phyloP scores from a whole-genome alignment of 805 yeast species.

The Candida peoriensis region DNA sequence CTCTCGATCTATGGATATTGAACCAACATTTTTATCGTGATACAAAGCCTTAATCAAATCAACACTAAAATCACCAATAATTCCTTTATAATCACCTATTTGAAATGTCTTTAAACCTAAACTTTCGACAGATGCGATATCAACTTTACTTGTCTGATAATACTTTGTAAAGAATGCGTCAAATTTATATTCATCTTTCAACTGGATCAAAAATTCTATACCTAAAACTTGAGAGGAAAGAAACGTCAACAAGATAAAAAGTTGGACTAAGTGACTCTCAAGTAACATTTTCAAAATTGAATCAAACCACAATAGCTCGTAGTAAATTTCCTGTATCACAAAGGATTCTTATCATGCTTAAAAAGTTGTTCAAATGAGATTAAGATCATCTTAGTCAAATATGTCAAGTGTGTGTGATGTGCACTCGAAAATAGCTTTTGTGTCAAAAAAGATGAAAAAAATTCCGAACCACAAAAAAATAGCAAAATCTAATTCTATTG shows the following conservation, averaged over 20 bases:
- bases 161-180: constrained; percentile 15
- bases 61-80: constrained; percentile 32
- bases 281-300: too few species aligned
- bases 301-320: too few species aligned
- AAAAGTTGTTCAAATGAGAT: too few species aligned
- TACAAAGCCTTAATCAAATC: constrained; percentile 27
- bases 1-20: constrained; percentile 32
- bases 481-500: too few species aligned
- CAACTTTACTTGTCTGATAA: constrained; percentile 8
- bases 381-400: too few species aligned
- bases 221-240: constrained; percentile 7
- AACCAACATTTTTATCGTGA: constrained; percentile 30
- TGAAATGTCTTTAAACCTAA: constrained; percentile 19
- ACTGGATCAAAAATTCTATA: constrained; percentile 24
- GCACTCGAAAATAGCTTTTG: too few species aligned
- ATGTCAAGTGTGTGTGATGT: too few species aligned
- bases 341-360: too few species aligned
- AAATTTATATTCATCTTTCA: constrained; percentile 17
- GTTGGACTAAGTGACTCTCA: too few species aligned
- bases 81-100: constrained; percentile 29
- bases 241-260: background rate
- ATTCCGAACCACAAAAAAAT: too few species aligned
- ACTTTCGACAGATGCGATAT: constrained; percentile 10
- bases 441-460: too few species aligned
- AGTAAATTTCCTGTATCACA: too few species aligned